These are phyloP conservation scores for Phytophthora quininea DNA, from an alignment of 352 stramenopile genomes.

Conservation along the genomic window DNA sequence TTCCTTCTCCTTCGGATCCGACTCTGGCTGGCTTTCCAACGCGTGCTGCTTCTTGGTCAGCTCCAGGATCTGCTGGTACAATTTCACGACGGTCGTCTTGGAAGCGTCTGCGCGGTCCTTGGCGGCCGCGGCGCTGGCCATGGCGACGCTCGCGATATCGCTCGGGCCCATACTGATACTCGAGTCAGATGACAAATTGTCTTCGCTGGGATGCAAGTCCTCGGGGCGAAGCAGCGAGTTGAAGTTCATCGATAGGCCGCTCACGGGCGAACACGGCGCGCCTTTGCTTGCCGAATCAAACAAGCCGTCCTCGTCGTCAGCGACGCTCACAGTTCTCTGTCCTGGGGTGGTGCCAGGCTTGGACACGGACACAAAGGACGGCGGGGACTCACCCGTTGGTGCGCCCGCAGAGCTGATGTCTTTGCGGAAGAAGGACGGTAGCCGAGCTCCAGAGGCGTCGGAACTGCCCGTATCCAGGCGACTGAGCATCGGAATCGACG, in stretches of 20 bases:
- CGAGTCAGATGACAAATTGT: conserved; percentile 49
- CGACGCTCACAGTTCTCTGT: conserved; percentile 34
- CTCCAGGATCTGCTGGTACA: conserved; percentile 72
- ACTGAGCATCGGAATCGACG: too few species aligned
- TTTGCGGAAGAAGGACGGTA: conserved; percentile 34
- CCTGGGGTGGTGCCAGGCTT: conserved; percentile 28
- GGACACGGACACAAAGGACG: conserved; percentile 18
- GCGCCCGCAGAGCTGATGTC: conserved; percentile 17
- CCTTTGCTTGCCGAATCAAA: conserved; percentile 25
- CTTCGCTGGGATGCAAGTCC: conserved; percentile 41
- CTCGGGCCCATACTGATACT: conserved; percentile 33
- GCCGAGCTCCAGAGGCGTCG: conserved; percentile 17
- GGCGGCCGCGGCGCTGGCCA: conserved; percentile 8
- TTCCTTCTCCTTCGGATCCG: conserved; percentile 41
- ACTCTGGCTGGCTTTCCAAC: conserved; percentile 48
- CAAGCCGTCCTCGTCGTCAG: conserved; percentile 47
- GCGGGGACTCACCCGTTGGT: conserved; percentile 12
- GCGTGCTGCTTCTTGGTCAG: conserved; percentile 64
- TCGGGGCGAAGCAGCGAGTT: conserved; percentile 43
- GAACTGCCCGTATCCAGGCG: conserved; percentile 16
- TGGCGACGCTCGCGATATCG: conserved; percentile 1
- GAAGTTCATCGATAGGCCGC: conserved; percentile 46
- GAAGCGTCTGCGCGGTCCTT: conserved; percentile 26
- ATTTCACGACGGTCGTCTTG: conserved; percentile 55
- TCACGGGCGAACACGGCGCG: conserved; percentile 24